Evolutionary conservation across 495 filamentous ascomycete species (phyloP), one percentile per base, ranked within the genome.

Genomic region (Penicillium lividum): DNA sequence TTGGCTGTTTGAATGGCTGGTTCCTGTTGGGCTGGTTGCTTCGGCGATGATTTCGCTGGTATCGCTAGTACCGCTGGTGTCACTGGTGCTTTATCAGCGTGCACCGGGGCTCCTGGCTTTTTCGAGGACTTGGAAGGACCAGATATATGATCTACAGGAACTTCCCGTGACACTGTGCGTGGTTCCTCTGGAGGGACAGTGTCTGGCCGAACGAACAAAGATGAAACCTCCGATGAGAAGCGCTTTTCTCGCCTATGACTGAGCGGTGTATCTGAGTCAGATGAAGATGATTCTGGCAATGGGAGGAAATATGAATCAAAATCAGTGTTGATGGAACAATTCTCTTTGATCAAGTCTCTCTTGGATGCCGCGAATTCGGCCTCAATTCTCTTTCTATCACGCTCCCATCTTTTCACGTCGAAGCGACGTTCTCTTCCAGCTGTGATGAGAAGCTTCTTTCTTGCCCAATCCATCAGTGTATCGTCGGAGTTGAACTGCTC

Each of bases 401-500:
- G 68, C 13, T 83, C 53, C 56, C 70, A 88, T 13, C 45, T 62
- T 11, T 70, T 62, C 5, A 88, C 27, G 59, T 89, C 77, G 58
- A 86, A 89, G 0, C 63, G 56, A 27, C 65, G 13, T 3, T 64
- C 52, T 5, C 68, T 67, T 3, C 84, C 84, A 4, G 60, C 65
- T 0, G 51, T 60, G 16, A 86, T 76, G 3, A 70, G 72, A 7
- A 56, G 55, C 53, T 84, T 84, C 5, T 73, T 80, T n/a, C 74
- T 65, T 8, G 75, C 68, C 87, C 88, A 91, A 4, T 77, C 74
- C 0, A 51, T 28, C 1, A 83, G 30, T 27, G 36, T 42, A 5
- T 53, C 64, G 0, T 74, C 70, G 13, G 75, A 67, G 22, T 79
- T 68, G 38, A 92, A 81, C 46, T 78, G 70, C 0, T 78, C 67